Evolutionary conservation across 2,329 filamentous ascomycete species (phyloP).

Genomic region (Aspergillus felis): DNA sequence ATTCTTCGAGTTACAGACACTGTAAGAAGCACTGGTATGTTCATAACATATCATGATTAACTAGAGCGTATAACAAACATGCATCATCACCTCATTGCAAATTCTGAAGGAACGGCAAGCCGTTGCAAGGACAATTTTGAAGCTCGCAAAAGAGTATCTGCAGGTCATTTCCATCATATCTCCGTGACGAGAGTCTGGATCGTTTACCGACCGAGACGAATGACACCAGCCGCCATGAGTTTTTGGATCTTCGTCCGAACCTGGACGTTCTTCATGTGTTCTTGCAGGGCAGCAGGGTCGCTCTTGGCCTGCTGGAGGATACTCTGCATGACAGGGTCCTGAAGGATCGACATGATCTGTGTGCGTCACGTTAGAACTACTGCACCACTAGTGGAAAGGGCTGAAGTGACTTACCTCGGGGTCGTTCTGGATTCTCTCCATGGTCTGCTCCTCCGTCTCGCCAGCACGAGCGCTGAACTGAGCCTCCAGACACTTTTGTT

Average conservation of each 20-base stretch:
- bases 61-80: not conserved
- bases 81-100: not conserved
- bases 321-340: slow-evolving; percentile 96
- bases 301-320: slow-evolving; percentile 95
- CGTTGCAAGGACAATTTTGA: not conserved
- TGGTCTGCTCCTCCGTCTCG: slow-evolving; percentile 93
- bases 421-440: slow-evolving; percentile 83
- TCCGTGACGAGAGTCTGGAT: not conserved
- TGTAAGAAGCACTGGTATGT: not conserved
- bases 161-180: not conserved
- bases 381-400: slow-evolving; percentile 15
- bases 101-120: not conserved
- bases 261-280: slow-evolving; percentile 92
- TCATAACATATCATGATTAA: not conserved
- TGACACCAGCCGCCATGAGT: slow-evolving; percentile 87
- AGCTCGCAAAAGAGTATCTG: not conserved
- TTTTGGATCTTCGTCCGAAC: slow-evolving; percentile 91
- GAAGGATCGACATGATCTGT: slow-evolving; percentile 81
- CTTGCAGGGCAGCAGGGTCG: slow-evolving; percentile 85
- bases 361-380: slow-evolving; percentile 14
- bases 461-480: slow-evolving; percentile 90
- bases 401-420: slow-evolving; percentile 65
- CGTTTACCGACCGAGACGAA: slow-evolving; percentile 63
- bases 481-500: slow-evolving; percentile 84
- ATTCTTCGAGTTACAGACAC: not conserved